Conservation (phyloP, 345 rosid genomes). For the Kandelia obovata region DNA sequence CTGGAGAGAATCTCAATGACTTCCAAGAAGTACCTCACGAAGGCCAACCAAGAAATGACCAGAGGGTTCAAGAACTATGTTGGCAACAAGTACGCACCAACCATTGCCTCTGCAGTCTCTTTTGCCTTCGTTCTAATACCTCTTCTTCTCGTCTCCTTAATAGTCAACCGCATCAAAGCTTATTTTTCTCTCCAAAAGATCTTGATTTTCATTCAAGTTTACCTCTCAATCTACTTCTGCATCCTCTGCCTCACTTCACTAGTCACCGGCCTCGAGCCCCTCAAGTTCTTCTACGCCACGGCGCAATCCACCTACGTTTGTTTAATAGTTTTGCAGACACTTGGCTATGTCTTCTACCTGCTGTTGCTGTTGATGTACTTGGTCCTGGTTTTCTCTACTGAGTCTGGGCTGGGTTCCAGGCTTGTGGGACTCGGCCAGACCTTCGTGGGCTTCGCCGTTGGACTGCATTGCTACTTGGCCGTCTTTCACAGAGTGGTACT, state of each 20-base stretch:
- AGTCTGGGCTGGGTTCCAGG: conserved; percentile 55
- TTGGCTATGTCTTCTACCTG: conserved; percentile 70
- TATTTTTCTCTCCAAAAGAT: conserved; percentile 83
- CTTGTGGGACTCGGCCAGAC: conserved; percentile 67
- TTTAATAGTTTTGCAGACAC: conserved; percentile 69
- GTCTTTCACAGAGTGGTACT: conserved; percentile 83
- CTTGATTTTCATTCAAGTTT: conserved; percentile 77
- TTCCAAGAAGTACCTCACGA: conserved; percentile 66
- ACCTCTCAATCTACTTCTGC: conserved; percentile 90
- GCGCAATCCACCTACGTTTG: conserved; percentile 68
- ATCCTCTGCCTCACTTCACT: conserved; percentile 72
- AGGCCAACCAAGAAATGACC: conserved; percentile 78
- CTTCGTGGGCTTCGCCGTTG: conserved; percentile 69
- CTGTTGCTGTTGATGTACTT: conserved; percentile 71
- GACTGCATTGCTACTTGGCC: conserved; percentile 83
- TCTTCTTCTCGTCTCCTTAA: conserved; percentile 67
- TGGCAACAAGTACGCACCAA: conserved; percentile 72
- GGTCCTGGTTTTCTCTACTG: conserved; percentile 72
- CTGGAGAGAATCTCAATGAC: conserved; percentile 69
- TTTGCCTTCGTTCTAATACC: conserved; percentile 72
- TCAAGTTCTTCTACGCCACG: conserved; percentile 75
- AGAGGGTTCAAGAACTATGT: conserved; percentile 76
- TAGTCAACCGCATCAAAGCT: conserved; percentile 71
- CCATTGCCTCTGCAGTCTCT: conserved; percentile 60
- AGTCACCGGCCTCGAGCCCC: conserved; percentile 77